phyloP scores from a whole-genome alignment of 805 yeast genomes.

The Barnettozyma californica region DNA sequence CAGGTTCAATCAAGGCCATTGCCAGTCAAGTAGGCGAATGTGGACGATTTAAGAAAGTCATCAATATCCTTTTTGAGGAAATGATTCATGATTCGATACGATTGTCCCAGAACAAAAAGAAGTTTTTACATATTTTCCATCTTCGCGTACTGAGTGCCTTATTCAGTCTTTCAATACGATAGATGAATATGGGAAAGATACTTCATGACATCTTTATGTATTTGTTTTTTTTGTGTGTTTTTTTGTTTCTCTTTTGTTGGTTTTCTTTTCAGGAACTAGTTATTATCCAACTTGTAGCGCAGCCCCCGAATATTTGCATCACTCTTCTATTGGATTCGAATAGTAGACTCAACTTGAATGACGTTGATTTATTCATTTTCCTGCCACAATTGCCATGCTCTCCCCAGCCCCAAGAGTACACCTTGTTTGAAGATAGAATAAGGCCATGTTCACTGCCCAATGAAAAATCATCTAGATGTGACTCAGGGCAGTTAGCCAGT shows the following conservation, averaged over 20 bases:
- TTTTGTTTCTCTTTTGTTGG: constrained; percentile 6
- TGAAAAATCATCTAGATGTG: constrained; percentile 15
- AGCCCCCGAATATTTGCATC: constrained; percentile 19
- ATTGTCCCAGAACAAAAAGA: constrained; percentile 55
- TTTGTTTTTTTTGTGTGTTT: no score
- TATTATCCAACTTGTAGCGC: constrained; percentile 54
- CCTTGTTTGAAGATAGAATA: constrained; percentile 26
- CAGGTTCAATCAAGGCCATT: not conserved
- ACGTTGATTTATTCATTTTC: constrained; percentile 11
- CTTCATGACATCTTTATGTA: constrained; percentile 51
- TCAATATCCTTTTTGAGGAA: constrained; percentile 4
- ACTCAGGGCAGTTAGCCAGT: constrained; percentile 23
- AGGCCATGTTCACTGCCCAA: constrained; percentile 91
- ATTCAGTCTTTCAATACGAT: constrained; percentile 28
- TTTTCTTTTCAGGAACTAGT: constrained; percentile 20
- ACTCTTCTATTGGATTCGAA: constrained; percentile 25
- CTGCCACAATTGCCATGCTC: constrained; percentile 94
- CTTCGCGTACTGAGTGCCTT: constrained; percentile 33
- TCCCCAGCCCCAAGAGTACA: constrained; percentile 96
- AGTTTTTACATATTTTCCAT: constrained; percentile 78
- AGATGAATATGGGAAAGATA: constrained; percentile 80
- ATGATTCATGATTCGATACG: constrained; percentile 43
- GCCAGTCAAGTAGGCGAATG: not conserved
- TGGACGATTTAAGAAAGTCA: constrained; percentile 18
- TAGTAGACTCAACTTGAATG: constrained; percentile 33